A percentile compares a stretch with the other conserved stretches of the same genome.
These are phyloP conservation scores for Ceratobasidium sp. DNA, from an alignment of 1,284 basidiomycete genomes.

Conservation along the genomic window DNA sequence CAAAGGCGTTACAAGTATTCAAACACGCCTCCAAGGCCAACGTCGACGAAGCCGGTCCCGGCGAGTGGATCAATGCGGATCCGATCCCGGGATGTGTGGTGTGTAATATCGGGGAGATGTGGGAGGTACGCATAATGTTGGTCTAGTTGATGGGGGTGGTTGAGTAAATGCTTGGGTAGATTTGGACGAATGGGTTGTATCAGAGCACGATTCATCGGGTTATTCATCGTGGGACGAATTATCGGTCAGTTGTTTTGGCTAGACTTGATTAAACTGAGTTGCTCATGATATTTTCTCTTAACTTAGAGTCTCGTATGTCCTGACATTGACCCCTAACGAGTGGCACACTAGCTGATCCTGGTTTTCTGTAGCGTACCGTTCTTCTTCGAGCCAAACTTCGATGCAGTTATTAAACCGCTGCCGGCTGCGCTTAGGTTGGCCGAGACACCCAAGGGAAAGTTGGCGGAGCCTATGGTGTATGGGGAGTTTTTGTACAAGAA, in stretches of 20 bases:
- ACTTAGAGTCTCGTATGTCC: constrained; percentile 71
- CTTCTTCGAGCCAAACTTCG: constrained; percentile 88
- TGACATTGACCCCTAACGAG: no score
- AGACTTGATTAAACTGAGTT: constrained; percentile 57
- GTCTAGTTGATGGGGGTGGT: neutral
- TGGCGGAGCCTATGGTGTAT: constrained; percentile 70
- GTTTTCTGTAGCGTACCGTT: constrained; percentile 75
- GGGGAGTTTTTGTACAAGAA: constrained; percentile 82
- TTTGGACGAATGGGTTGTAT: constrained; percentile 87
- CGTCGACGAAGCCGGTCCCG: constrained; percentile 60
- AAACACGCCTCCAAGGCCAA: constrained; percentile 64
- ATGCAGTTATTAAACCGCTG: constrained; percentile 73
- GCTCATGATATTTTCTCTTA: constrained; percentile 4
- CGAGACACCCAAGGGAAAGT: constrained; percentile 27
- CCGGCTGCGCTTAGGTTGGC: constrained; percentile 67
- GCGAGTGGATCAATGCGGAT: constrained; percentile 83
- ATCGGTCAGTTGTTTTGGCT: constrained; percentile 75
- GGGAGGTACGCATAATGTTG: constrained; percentile 45
- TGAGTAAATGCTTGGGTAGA: constrained; percentile 58
- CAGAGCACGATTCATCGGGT: constrained; percentile 83
- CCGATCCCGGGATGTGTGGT: constrained; percentile 83
- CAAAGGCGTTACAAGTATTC: constrained; percentile 85
- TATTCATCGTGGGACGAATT: constrained; percentile 77
- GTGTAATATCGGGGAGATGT: constrained; percentile 88
- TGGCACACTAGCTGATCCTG: no score